Evolutionary conservation across 179 eudicot species (phyloP).

Genomic region (Pouteria campechiana): DNA sequence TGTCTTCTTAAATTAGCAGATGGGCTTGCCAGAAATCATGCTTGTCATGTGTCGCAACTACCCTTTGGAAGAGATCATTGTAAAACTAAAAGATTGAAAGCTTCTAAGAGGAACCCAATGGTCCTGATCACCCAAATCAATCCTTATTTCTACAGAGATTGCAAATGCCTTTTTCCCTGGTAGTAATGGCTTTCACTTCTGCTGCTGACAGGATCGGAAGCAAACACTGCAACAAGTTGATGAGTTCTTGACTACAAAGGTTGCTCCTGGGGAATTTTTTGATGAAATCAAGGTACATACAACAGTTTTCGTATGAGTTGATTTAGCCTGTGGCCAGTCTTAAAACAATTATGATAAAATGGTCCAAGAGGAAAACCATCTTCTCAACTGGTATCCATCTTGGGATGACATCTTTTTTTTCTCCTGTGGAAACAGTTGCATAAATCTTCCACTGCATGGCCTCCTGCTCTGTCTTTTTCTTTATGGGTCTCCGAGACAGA

Average conservation of each 20-base stretch:
- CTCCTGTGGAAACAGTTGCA: not conserved
- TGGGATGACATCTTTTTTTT: not conserved
- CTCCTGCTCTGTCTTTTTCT: not conserved
- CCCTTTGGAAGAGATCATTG: too few species aligned
- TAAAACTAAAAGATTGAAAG: too few species aligned
- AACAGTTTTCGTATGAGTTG: not conserved
- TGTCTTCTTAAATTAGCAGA: not conserved
- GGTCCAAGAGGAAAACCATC: too few species aligned
- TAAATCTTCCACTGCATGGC: not conserved
- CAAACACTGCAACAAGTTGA: conserved; percentile 62
- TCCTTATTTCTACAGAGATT: not conserved
- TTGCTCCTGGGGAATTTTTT: conserved; percentile 68
- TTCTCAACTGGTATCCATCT: not conserved
- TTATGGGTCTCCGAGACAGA: too few species aligned
- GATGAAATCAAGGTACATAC: conserved; percentile 65
- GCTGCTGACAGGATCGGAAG: conserved; percentile 65
- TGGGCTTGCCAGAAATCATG: too few species aligned
- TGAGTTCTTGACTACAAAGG: conserved; percentile 53
- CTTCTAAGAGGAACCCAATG: too few species aligned
- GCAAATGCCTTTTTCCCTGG: too few species aligned
- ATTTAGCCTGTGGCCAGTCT: not conserved
- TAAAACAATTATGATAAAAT: not conserved
- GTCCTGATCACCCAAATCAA: too few species aligned
- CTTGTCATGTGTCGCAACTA: too few species aligned
- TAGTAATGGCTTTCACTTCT: not conserved